phyloP scores from a whole-genome alignment of 306 rosid species.

The Pachyrhizus erosus region DNA sequence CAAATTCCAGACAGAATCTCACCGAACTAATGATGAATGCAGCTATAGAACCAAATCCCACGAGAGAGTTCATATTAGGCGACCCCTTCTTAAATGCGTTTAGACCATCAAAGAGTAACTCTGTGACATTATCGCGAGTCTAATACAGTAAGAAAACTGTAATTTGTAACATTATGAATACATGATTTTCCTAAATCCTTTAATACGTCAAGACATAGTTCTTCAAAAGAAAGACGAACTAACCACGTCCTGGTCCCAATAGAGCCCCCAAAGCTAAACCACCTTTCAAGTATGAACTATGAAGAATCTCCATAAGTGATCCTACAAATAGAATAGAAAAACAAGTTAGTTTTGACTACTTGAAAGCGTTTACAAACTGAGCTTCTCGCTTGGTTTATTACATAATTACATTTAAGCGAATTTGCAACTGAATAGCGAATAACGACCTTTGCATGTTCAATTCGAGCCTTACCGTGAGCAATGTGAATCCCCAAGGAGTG shows the following conservation, averaged over 20 bases:
- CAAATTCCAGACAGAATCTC: slow-evolving; percentile 49
- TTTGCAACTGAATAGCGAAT: slow-evolving; percentile 6
- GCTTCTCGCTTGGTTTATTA: background rate
- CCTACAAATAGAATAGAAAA: slow-evolving; percentile 51
- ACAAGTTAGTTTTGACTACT: too few species aligned
- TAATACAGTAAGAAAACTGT: slow-evolving; percentile 7
- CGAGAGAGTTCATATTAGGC: slow-evolving; percentile 97
- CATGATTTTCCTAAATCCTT: background rate
- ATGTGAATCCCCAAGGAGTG: slow-evolving; percentile 89
- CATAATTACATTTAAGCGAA: background rate
- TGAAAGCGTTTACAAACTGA: background rate
- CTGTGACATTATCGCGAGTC: slow-evolving; percentile 53
- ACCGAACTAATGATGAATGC: slow-evolving; percentile 94
- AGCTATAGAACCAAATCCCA: slow-evolving; percentile 93
- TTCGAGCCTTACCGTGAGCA: slow-evolving; percentile 68
- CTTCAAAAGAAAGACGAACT: slow-evolving; percentile 44
- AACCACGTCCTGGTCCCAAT: slow-evolving; percentile 97
- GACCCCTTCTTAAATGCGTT: slow-evolving; percentile 85
- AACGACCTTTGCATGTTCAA: background rate
- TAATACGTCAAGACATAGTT: background rate
- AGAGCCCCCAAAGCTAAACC: slow-evolving; percentile 83
- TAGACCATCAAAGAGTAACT: slow-evolving; percentile 87
- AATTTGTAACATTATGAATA: background rate
- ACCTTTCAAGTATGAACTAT: slow-evolving; percentile 87
- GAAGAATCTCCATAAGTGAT: slow-evolving; percentile 68